phyloP scores from a whole-genome alignment of 495 filamentous ascomycete species.

The Penicillium dipodomyicola region DNA sequence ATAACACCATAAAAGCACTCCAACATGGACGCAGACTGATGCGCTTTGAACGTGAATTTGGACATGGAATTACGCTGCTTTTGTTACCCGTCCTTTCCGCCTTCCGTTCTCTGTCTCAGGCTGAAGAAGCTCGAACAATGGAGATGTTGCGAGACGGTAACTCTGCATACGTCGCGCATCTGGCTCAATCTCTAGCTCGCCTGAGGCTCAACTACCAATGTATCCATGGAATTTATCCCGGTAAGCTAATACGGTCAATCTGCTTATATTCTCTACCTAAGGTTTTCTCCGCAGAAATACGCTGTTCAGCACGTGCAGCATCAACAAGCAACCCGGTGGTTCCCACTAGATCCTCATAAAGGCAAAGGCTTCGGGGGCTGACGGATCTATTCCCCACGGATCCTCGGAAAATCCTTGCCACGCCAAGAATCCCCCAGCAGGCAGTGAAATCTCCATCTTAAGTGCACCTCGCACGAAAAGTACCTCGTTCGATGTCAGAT shows the following conservation, averaged over 20 bases:
- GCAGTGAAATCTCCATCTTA: background rate
- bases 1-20: background rate
- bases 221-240: constrained; percentile 1
- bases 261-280: background rate
- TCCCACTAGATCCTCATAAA: background rate
- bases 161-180: background rate
- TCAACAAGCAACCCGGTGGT: background rate
- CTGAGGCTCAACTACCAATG: background rate
- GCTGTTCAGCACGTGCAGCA: background rate
- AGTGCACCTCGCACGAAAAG: background rate
- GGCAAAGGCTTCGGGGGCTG: background rate
- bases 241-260: background rate
- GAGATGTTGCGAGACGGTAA: background rate
- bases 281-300: background rate
- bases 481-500: background rate
- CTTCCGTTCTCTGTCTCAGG: background rate
- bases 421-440: background rate
- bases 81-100: background rate
- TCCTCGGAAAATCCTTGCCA: background rate
- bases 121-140: background rate
- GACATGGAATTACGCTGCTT: background rate
- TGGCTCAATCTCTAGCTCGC: background rate
- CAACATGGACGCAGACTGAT: constrained; percentile 1
- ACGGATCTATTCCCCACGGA: background rate
- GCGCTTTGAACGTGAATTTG: constrained; percentile 1